A percentile compares a stretch with the other conserved stretches of the same genome.
These are phyloP conservation scores for Hyaloperonospora arabidopsidis DNA, from an alignment of 352 stramenopile species.

Conservation along the genomic window DNA sequence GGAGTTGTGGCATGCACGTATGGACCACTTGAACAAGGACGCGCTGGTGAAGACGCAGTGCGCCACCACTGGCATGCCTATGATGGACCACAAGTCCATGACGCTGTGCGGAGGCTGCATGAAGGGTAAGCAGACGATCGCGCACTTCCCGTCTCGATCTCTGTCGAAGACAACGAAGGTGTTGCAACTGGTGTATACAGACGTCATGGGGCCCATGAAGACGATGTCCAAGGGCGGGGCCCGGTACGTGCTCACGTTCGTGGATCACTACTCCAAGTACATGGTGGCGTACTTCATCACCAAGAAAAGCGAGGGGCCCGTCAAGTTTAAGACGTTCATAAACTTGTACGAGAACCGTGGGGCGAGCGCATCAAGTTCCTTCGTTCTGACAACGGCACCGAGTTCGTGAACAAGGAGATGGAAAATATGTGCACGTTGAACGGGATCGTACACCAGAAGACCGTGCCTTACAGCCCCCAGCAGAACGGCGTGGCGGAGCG, in stretches of 20 bases:
- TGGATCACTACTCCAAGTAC: neutral
- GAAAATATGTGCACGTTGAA: neutral
- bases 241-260: neutral
- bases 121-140: neutral
- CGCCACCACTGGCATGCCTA: neutral
- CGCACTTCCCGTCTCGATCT: neutral
- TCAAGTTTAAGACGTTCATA: constrained; percentile 14
- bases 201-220: constrained; percentile 3
- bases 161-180: neutral
- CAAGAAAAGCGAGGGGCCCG: constrained; percentile 13
- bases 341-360: constrained; percentile 14
- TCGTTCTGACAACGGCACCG: constrained; percentile 25
- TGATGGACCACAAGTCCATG: neutral
- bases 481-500: constrained; percentile 21
- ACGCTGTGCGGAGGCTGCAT: neutral
- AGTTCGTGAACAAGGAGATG: constrained; percentile 24
- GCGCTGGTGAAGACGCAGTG: neutral
- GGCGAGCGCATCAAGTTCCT: constrained; percentile 12
- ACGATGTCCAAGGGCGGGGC: neutral
- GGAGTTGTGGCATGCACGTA: neutral
- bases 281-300: neutral
- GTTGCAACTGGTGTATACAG: neutral
- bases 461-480: constrained; percentile 12
- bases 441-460: constrained; percentile 15
- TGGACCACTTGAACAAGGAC: neutral